Base-by-base conservation (phyloP, 768 basidiomycete genomes). In the Pisolithus albus region DNA sequence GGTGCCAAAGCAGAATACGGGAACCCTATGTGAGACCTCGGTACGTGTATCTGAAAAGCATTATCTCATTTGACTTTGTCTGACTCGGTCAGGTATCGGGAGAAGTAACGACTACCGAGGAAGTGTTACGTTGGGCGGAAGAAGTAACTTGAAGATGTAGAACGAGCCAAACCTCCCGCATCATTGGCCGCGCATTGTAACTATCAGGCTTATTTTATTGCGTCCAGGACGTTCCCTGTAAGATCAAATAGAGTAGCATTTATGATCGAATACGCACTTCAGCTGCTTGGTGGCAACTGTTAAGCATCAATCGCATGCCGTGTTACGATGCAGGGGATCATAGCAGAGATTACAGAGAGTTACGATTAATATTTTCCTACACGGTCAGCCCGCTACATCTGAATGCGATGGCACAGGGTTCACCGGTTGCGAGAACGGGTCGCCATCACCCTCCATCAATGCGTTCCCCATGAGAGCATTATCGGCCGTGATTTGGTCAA, bases 101-200 rank as follows among this genome's bases (percentile, higher is more conserved):
- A n/a, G 49, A 47, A 1, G 38, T 3, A 16, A 55, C 61, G 46
- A 61, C 61, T 2, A 41, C 53, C 42, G 64, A 70, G 19, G 80
- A 82, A 46, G 74, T 81, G 21, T 58, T 80, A 34, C 71, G 72
- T 26, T 84, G 83, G 83, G 78, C 80, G 15, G 83, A 84, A 60
- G 75, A 76, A 61, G 54, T 70, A 7, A 24, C 52, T 49, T 69
- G 53, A 61, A 23, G 16, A 24, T 7, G 42, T 6, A 19, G 10
- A 0, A 7, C 9, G 21, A 15, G 19, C 26, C 23, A 21, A 11
- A 8, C 23, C 15, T 43, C 10, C 42, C 15, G 23, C 19, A 23
- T 11, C 8, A 5, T n/a, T 16, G 26, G 13, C 16, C 23, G 30
- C 24, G 5, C 43, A 45, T 26, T 26, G 23, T 13, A 28, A 16